Conservation (phyloP, 169 alveolate genomes). For the Neospora caninum region DNA sequence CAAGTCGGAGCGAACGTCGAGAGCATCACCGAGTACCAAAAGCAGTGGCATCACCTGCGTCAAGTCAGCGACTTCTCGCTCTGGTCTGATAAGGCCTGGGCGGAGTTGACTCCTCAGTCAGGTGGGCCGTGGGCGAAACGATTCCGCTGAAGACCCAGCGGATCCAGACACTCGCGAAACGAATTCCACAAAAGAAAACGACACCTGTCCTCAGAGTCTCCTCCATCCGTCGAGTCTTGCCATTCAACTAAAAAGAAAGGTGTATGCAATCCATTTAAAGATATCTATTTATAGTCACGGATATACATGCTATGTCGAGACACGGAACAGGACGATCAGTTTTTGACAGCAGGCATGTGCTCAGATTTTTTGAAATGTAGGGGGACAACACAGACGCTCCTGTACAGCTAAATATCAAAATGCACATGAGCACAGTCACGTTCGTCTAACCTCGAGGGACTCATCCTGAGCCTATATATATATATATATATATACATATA, state of each 20-base stretch:
- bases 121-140: background rate
- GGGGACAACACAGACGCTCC: no score
- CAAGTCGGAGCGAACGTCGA: background rate
- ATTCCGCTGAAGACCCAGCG: background rate
- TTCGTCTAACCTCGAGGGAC: no score
- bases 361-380: no score
- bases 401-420: background rate
- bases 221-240: background rate
- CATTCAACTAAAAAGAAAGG: background rate
- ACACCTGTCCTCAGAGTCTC: no score
- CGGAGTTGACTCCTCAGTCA: background rate
- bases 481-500: background rate
- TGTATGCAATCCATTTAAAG: no score
- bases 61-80: background rate
- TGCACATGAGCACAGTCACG: no score
- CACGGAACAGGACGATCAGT: no score
- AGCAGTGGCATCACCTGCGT: slow-evolving; percentile 31
- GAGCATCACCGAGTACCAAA: background rate
- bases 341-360: no score
- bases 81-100: slow-evolving; percentile 22
- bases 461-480: background rate
- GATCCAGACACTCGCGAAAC: background rate
- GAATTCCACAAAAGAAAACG: no score
- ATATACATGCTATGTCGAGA: no score
- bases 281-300: no score